Conservation (phyloP, 2,329 filamentous ascomycete species). For the Microdochium bolleyi region DNA sequence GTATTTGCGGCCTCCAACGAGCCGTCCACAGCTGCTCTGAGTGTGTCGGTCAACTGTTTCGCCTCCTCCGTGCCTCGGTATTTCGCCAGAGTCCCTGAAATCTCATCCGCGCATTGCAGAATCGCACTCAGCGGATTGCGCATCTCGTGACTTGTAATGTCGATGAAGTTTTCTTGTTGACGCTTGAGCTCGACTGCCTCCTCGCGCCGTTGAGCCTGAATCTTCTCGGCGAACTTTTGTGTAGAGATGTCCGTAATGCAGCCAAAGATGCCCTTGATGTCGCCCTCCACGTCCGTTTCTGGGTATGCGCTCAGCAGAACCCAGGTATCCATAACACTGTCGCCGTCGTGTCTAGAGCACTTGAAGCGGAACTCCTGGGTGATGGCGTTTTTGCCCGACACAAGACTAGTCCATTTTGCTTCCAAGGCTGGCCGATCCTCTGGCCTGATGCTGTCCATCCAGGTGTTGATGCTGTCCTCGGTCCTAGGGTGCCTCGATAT, state of each 20-base stretch:
- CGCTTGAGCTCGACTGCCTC: slow-evolving; percentile 76
- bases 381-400: slow-evolving; percentile 53
- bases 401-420: slow-evolving; percentile 53
- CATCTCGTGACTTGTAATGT: slow-evolving; percentile 70
- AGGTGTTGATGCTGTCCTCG: slow-evolving; percentile 50
- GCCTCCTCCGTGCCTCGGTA: slow-evolving; percentile 26
- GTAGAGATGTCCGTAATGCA: slow-evolving; percentile 80
- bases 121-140: slow-evolving; percentile 69
- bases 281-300: slow-evolving; percentile 55
- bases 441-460: slow-evolving; percentile 65
- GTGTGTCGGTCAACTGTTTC: slow-evolving; percentile 34
- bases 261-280: slow-evolving; percentile 68
- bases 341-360: slow-evolving; percentile 52
- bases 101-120: slow-evolving; percentile 70
- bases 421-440: slow-evolving; percentile 56
- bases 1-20: slow-evolving; percentile 73
- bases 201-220: slow-evolving; percentile 69
- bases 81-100: slow-evolving; percentile 40
- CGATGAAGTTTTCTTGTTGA: slow-evolving; percentile 64
- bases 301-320: slow-evolving; percentile 71
- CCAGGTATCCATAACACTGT: slow-evolving; percentile 61
- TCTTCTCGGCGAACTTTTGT: slow-evolving; percentile 77
- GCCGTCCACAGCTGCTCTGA: slow-evolving; percentile 34
- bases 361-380: slow-evolving; percentile 73
- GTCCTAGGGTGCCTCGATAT: slow-evolving; percentile 60